Percentiles rank a stretch among this genome's conserved stretches.
Evolutionary conservation across 148 eudicot species (phyloP).

Genomic region (Amaranthus palmeri): DNA sequence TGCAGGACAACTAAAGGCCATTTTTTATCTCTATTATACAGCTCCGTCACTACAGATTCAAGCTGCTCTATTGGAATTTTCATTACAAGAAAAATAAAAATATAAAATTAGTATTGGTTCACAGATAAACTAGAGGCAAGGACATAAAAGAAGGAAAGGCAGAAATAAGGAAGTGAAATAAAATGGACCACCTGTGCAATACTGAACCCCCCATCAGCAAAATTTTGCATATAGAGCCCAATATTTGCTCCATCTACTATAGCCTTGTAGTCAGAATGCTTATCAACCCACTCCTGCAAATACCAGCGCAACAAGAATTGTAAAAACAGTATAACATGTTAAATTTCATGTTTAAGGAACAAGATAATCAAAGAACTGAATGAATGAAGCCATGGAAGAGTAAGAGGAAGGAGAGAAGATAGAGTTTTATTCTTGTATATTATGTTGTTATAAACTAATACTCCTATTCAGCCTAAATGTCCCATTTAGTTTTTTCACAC

Average conservation of each 20-base stretch:
- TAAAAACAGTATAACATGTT: not conserved
- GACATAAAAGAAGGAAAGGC: not conserved
- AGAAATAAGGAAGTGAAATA: conserved; percentile 9
- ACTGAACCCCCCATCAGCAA: conserved; percentile 83
- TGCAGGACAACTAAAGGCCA: conserved; percentile 91
- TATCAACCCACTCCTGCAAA: conserved; percentile 73
- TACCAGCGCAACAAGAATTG: not conserved
- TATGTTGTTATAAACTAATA: no score
- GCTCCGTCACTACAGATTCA: conserved; percentile 65
- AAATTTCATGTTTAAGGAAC: no score
- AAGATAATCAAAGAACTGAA: no score
- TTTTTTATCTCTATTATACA: conserved; percentile 51
- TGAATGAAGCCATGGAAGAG: no score
- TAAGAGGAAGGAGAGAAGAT: no score
- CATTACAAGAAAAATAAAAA: conserved; percentile 17
- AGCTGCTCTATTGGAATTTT: conserved; percentile 72
- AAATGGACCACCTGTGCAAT: conserved; percentile 63
- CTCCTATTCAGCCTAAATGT: no score
- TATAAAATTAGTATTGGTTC: conserved; percentile 9
- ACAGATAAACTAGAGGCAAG: not conserved
- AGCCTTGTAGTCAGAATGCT: conserved; percentile 61
- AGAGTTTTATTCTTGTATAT: no score
- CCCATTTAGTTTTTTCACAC: no score
- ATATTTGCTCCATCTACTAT: conserved; percentile 89
- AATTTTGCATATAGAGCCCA: conserved; percentile 85